Evolutionary conservation across 83 land plant genomes (phyloP), one percentile per base, ranked within the genome.

Genomic region (Thuja plicata): DNA sequence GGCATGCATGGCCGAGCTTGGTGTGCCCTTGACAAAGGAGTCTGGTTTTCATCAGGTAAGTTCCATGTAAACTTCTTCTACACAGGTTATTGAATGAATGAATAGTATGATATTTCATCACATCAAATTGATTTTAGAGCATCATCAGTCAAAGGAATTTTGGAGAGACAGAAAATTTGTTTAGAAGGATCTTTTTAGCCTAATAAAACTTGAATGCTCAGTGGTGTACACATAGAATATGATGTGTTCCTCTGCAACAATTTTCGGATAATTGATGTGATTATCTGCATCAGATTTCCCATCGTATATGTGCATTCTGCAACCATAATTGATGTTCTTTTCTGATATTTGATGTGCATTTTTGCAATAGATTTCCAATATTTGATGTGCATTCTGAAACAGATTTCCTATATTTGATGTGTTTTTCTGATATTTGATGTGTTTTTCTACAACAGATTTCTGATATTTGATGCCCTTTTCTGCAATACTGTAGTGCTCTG

Each of bases 1-100:
- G 71, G 99, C 99, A 13, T 97, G 99, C 89, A 94, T 97, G 93
- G 92, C 98, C 12, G 99, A 97, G 90, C 96, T 97, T 88, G 99
- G 99, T 54, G 94, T 97, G 4, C 98, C 99, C 5, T 93, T 97
- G 85, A 97, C 98, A 41, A 93, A 90, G 78, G 97, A 97, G 91
- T 92, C 94, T 88, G 99, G 99, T 13, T 97, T 97, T 85, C 99
- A 97, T 90, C 99, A 96, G 93, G 97, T 95, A 70, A 21, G 88
- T 73, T 81, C 34, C 50, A 30, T 85, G 12, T 34, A 52, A 60
- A 37, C 15, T 50, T 74, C 41, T 83, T 83, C 6, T 48, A 83
- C 34, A 11, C 17, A 48, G 15, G 30, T n/a, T 12, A 3, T 12
- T n/a, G 35, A 45, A 27, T 46, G 30, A 43, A 12, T 21, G 12